Percentiles rank a stretch among this genome's conserved stretches.
Evolutionary conservation across 2,329 filamentous ascomycete genomes (phyloP).

Genomic region (Cladophialophora yegresii): DNA sequence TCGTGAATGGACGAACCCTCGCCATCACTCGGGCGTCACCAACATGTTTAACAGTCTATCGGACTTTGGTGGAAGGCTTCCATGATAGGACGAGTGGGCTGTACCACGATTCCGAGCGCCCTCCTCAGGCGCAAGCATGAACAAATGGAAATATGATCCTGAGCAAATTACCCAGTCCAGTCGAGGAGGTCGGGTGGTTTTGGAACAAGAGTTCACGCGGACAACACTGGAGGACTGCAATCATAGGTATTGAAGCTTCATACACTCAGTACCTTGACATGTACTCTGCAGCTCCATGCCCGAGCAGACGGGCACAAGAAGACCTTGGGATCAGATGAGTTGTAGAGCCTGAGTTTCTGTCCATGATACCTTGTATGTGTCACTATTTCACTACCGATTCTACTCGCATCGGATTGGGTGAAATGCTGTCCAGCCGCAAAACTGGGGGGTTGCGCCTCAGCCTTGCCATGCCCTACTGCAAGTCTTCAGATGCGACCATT

Average conservation of each 20-base stretch:
- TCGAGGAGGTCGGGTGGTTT: neutral
- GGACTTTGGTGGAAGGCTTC: slow-evolving; percentile 29
- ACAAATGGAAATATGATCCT: neutral
- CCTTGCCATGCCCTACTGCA: neutral
- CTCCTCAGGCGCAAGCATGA: neutral
- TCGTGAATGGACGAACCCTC: neutral
- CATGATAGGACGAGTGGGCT: neutral
- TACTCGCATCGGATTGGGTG: neutral
- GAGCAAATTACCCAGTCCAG: neutral
- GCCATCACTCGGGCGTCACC: slow-evolving; percentile 31
- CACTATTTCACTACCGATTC: neutral
- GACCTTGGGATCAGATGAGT: neutral
- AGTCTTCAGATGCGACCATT: too few relatives aligned
- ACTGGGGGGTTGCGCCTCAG: neutral
- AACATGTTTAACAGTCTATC: slow-evolving; percentile 31
- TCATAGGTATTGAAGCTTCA: neutral
- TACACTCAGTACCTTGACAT: neutral
- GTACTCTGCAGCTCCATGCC: neutral
- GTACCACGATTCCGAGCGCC: neutral
- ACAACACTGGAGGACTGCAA: neutral
- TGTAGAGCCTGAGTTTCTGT: neutral
- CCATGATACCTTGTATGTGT: neutral
- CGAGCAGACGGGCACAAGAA: neutral
- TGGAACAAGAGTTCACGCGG: neutral
- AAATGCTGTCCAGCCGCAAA: neutral